Conservation (phyloP, 495 filamentous ascomycete species). For the Aspergillus asperescens region DNA sequence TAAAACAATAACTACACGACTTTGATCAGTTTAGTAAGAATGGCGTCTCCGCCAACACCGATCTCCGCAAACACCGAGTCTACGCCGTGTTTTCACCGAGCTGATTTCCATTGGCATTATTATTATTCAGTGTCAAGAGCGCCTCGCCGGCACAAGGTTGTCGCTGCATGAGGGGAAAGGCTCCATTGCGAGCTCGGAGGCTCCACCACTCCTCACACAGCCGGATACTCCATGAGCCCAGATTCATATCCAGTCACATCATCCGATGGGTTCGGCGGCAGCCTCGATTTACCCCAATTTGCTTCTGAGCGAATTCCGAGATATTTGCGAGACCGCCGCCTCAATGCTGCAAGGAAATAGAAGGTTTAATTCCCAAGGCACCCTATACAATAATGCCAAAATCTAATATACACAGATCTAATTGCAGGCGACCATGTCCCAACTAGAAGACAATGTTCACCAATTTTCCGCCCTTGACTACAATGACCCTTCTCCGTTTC, state of each 20-base stretch:
- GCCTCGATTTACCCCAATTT: conserved; percentile 9
- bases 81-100: conserved; percentile 2
- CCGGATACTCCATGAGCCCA: neutral
- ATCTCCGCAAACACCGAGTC: neutral
- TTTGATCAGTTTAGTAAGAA: neutral
- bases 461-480: conserved; percentile 44
- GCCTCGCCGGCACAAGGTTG: neutral
- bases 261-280: conserved; percentile 1
- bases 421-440: neutral
- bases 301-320: neutral
- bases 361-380: neutral
- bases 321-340: neutral
- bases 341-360: neutral
- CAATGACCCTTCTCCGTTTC: conserved; percentile 40
- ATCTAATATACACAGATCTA: conserved; percentile 15
- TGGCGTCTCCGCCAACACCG: neutral
- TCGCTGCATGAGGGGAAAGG: conserved; percentile 15
- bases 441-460: conserved; percentile 46
- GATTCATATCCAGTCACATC: conserved; percentile 5
- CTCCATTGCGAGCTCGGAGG: conserved; percentile 2
- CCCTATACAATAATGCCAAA: neutral
- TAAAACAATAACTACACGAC: too few relatives aligned
- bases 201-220: conserved; percentile 12
- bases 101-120: neutral
- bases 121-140: neutral